These are phyloP conservation scores for Cyberlindnera japonica DNA, from an alignment of 805 yeast species.

Conservation along the genomic window DNA sequence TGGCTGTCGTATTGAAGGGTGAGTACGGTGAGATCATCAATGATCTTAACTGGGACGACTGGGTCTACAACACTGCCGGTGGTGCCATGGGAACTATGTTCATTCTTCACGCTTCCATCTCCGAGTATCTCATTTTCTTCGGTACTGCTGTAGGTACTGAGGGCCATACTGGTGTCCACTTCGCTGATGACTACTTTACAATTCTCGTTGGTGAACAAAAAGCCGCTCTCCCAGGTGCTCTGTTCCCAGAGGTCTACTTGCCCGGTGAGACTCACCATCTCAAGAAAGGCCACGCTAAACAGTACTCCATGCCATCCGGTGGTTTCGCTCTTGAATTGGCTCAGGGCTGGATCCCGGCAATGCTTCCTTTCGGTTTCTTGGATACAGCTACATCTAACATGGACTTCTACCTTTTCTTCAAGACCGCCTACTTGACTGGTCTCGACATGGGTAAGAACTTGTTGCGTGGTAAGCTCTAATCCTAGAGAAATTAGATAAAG, in stretches of 20 bases:
- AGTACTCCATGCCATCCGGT: slow-evolving; percentile 80
- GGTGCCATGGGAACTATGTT: slow-evolving; percentile 98
- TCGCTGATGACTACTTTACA: slow-evolving; percentile 96
- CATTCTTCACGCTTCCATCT: slow-evolving; percentile 88
- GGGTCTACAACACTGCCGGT: slow-evolving; percentile 98
- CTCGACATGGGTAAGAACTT: slow-evolving; percentile 72
- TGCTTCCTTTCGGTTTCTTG: slow-evolving; percentile 93
- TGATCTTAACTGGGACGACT: slow-evolving; percentile 69
- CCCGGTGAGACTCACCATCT: slow-evolving; percentile 91
- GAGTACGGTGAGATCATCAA: slow-evolving; percentile 75
- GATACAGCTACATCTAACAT: slow-evolving; percentile 78
- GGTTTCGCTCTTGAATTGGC: slow-evolving; percentile 92
- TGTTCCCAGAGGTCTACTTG: slow-evolving; percentile 62
- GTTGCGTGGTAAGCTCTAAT: slow-evolving; percentile 58
- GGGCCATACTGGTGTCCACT: slow-evolving; percentile 94
- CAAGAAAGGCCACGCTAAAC: slow-evolving; percentile 69
- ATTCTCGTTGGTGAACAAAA: slow-evolving; percentile 75
- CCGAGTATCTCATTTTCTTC: slow-evolving; percentile 89
- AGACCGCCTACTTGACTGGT: slow-evolving; percentile 74
- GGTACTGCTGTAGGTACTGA: slow-evolving; percentile 94
- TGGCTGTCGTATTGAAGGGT: slow-evolving; percentile 53
- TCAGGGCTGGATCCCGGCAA: slow-evolving; percentile 97
- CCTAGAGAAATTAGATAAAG: too few species aligned
- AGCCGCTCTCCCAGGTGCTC: slow-evolving; percentile 66
- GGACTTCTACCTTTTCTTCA: slow-evolving; percentile 63